Conservation (phyloP, 371 early-diverging fungal genomes). For the Choanephora cucurbitarum region DNA sequence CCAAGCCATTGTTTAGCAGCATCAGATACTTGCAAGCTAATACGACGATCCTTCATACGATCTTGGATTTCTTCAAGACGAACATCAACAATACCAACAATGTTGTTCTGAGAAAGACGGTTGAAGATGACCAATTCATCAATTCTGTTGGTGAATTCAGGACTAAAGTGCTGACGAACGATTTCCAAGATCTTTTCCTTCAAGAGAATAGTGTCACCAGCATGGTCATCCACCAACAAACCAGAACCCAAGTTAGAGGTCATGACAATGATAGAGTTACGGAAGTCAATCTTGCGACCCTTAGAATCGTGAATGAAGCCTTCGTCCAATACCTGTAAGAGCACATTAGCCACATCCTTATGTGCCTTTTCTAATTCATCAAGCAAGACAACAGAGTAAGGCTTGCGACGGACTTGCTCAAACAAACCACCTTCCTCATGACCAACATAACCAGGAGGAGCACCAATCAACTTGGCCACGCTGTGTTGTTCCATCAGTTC, state of each 20-base stretch:
- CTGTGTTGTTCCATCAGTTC: conserved; percentile 86
- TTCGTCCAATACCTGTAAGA: conserved; percentile 90
- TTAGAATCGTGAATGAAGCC: conserved; percentile 89
- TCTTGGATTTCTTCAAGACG: conserved; percentile 77
- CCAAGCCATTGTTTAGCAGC: conserved; percentile 81
- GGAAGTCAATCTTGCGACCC: conserved; percentile 85
- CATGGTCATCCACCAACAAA: conserved; percentile 43
- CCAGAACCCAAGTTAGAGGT: conserved; percentile 83
- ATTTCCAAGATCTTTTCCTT: conserved; percentile 65
- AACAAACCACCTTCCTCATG: conserved; percentile 88
- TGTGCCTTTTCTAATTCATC: conserved; percentile 97
- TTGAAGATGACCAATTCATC: conserved; percentile 89
- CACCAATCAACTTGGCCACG: conserved; percentile 87
- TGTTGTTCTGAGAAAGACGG: conserved; percentile 67
- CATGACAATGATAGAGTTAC: conserved; percentile 93
- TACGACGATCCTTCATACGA: conserved; percentile 74
- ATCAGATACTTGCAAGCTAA: conserved; percentile 64
- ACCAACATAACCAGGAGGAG: conserved; percentile 90
- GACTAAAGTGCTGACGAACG: conserved; percentile 83
- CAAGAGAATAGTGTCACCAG: conserved; percentile 43
- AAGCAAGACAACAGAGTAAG: conserved; percentile 85
- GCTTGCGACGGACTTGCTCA: conserved; percentile 87
- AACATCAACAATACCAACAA: conserved; percentile 83
- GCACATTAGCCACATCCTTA: conserved; percentile 73
- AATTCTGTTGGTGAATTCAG: conserved; percentile 91